A percentile compares a stretch with the other conserved stretches of the same genome.
Conservation (phyloP, 129 eudicot species). For the Flaveria bidentis region DNA sequence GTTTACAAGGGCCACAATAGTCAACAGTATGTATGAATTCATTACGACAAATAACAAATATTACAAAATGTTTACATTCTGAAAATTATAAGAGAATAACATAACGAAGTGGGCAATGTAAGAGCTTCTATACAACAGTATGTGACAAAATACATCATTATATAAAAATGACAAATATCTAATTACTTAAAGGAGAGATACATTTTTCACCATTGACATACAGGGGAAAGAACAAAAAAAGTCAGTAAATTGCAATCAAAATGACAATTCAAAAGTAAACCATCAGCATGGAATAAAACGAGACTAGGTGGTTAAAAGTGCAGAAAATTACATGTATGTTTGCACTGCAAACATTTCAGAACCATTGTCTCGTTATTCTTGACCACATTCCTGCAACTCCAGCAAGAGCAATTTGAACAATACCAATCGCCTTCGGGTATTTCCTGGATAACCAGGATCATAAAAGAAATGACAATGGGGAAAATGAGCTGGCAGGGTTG, state of each 20-base stretch:
- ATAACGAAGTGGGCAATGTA: background rate
- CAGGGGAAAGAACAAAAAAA: background rate
- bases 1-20: conserved; percentile 34
- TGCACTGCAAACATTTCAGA: conserved; percentile 77
- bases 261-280: background rate
- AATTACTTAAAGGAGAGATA: too few relatives aligned
- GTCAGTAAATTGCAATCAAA: conserved; percentile 4
- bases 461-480: background rate
- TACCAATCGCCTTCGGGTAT: conserved; percentile 96
- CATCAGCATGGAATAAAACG: conserved; percentile 3
- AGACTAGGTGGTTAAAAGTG: conserved; percentile 16
- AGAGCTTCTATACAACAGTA: background rate
- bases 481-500: background rate
- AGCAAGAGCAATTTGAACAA: conserved; percentile 85
- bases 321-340: conserved; percentile 65
- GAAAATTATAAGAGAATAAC: background rate
- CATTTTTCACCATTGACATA: background rate
- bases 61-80: background rate
- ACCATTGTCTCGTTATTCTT: conserved; percentile 35
- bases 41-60: conserved; percentile 5
- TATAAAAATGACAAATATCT: background rate
- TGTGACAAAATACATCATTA: background rate
- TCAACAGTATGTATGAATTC: background rate
- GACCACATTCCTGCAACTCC: conserved; percentile 62
- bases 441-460: conserved; percentile 54